Percentiles rank a stretch among this genome's conserved stretches.
Conservation (phyloP, 192 early-diverging fungal species). For the Chytriomyces sp. region DNA sequence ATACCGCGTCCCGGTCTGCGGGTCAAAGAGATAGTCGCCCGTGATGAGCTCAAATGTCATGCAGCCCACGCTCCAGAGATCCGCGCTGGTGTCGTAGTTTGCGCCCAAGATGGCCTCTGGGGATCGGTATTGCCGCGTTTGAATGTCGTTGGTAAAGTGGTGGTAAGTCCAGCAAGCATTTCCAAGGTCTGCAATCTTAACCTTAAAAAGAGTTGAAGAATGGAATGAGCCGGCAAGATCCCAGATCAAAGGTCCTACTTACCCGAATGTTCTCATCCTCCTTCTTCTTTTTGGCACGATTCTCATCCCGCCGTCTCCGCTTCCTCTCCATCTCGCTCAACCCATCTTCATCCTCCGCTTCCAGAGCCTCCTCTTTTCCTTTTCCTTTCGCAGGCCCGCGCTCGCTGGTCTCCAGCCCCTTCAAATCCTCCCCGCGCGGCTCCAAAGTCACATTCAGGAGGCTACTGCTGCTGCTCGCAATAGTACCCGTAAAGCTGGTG, state of each 20-base stretch:
- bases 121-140: conserved; percentile 95
- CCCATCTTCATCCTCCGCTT: conserved; percentile 5
- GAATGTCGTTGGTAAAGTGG: conserved; percentile 95
- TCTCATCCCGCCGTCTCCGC: conserved; percentile 38
- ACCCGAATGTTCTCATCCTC: conserved; percentile 45
- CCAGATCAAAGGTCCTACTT: neutral
- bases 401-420: conserved; percentile 13
- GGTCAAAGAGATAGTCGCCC: conserved; percentile 95
- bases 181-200: conserved; percentile 96
- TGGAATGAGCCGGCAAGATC: neutral
- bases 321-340: conserved; percentile 31
- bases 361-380: neutral
- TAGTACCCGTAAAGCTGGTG: conserved; percentile 3
- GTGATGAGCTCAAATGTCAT: conserved; percentile 92
- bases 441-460: neutral
- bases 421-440: neutral
- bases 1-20: conserved; percentile 77
- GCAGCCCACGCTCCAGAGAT: conserved; percentile 94
- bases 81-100: conserved; percentile 81
- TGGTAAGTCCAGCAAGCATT: conserved; percentile 96
- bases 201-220: conserved; percentile 27
- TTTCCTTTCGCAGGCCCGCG: conserved; percentile 27
- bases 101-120: conserved; percentile 94
- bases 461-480: neutral
- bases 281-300: conserved; percentile 29